phyloP scores from a whole-genome alignment of 1,284 basidiomycete genomes.

The Fomitopsis pinicola region DNA sequence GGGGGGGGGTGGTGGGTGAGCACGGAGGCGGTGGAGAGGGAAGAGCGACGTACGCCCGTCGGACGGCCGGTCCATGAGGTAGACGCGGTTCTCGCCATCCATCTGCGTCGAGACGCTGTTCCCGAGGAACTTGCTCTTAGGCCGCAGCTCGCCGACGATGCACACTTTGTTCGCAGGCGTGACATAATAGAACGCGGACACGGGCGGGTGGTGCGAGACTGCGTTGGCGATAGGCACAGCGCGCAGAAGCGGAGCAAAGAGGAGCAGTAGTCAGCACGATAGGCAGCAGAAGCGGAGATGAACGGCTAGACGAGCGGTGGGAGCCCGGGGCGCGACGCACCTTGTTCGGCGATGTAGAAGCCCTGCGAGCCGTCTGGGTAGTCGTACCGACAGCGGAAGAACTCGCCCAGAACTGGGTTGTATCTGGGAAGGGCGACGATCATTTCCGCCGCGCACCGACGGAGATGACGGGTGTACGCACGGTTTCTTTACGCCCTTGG shows the following conservation, averaged over 20 bases:
- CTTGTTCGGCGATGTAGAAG: slow-evolving; percentile 98
- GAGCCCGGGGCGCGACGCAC: slow-evolving; percentile 28
- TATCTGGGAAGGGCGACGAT: slow-evolving; percentile 50
- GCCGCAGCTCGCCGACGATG: slow-evolving; percentile 92
- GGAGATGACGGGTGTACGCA: slow-evolving; percentile 37
- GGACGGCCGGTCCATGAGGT: slow-evolving; percentile 73
- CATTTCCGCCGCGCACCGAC: slow-evolving; percentile 8
- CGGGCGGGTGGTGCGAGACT: slow-evolving; percentile 93
- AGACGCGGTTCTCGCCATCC: slow-evolving; percentile 93
- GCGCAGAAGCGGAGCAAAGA: neutral
- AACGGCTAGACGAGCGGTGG: neutral
- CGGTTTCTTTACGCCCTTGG: slow-evolving; percentile 99
- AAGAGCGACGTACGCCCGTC: slow-evolving; percentile 65
- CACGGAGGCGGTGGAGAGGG: neutral
- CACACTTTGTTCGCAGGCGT: slow-evolving; percentile 84
- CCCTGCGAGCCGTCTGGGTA: slow-evolving; percentile 90
- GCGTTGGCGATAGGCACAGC: neutral
- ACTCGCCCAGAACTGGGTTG: slow-evolving; percentile 96
- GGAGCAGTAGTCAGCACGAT: neutral
- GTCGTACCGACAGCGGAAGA: slow-evolving; percentile 95
- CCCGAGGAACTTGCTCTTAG: slow-evolving; percentile 94
- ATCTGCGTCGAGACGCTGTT: slow-evolving; percentile 94
- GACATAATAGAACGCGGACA: slow-evolving; percentile 96
- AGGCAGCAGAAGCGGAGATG: neutral
- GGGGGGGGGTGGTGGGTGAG: slow-evolving; percentile 1